phyloP scores from a whole-genome alignment of 345 rosid species.

The Corymbia maculata region DNA sequence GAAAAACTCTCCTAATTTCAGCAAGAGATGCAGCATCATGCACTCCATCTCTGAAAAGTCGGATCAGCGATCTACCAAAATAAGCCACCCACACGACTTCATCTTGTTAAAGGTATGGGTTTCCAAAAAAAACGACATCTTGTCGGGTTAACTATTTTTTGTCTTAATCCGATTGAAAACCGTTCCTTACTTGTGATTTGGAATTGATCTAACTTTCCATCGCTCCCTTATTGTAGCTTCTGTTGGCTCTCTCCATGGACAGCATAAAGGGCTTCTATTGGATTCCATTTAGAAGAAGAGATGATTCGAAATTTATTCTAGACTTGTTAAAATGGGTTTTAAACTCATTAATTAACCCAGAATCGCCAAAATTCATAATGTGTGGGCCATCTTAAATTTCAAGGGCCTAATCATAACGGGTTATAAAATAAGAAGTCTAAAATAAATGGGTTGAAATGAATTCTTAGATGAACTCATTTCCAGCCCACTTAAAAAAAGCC shows the following conservation, averaged over 20 bases:
- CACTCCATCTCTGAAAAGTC: not conserved
- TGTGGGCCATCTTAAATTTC: rapidly evolving
- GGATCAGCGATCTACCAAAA: not conserved
- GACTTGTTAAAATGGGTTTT: too few relatives aligned
- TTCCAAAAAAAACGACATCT: not conserved
- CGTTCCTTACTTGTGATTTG: not conserved
- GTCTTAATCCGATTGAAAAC: not conserved
- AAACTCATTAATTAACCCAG: not conserved
- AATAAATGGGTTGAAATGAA: not conserved
- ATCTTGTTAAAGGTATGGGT: not conserved
- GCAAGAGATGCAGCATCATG: not conserved
- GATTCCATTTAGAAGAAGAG: not conserved
- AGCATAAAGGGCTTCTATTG: not conserved
- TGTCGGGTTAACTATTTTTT: not conserved
- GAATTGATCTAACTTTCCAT: not conserved
- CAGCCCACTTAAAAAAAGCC: not conserved
- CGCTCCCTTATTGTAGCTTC: not conserved
- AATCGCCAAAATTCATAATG: too few relatives aligned
- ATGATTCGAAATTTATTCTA: rapidly evolving
- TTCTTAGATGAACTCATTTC: not conserved
- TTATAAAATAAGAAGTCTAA: not conserved
- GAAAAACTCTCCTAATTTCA: not conserved
- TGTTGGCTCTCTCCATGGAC: rapidly evolving
- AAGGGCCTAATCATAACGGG: not conserved
- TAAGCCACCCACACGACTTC: not conserved